Base-by-base conservation (phyloP, 108 stramenopile species). In the Pseudonitzschia delicatissima region DNA sequence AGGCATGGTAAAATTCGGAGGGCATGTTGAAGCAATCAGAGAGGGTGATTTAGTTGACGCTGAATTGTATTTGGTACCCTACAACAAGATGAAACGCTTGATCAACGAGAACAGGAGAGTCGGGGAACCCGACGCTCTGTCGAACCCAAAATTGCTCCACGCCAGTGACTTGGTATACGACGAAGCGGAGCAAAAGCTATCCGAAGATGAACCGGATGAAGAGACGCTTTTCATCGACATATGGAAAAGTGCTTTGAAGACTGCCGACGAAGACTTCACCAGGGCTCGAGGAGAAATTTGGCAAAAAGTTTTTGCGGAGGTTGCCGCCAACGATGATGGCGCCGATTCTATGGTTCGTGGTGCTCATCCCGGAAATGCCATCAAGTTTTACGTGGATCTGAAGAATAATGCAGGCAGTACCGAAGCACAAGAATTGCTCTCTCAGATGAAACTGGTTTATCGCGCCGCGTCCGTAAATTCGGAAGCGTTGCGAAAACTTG, bases 1-100 rank as follows among this genome's bases (percentile, higher is more conserved):
- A 55, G 32, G 20, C 9, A 89, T 89, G 88, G 88, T 86, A 26
- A 84, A 86, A 65, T 89, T 89, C 66, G 88, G 88, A 20, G 68
- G 79, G 15, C 85, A 88, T 62, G 64, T 84, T 39, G 78, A 83
- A 40, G 77, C 74, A 20, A 80, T 85, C 40, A 36, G 79, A 1
- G 73, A 77, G 20, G 68, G 73, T 59, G 76, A 83, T 44, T 45
- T 77, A 53, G 33, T 72, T 33, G 64, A 53, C 7, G 44, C 64
- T 25, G 35, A 61, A 15, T 58, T 82, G 37, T 84, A 84, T 49
- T 57, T 86, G 15, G 77, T 89, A 26, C 81, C 81, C 12, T 89
- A 89, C 79, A 84, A 86, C 57, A 73, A 83, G 35, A 67, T 86
- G 18, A 79, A 82, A 31, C 57, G 48, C 20, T 60, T 74, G 57